Base-by-base conservation (phyloP, 208 protist genomes). In the Trypanosoma avium region DNA sequence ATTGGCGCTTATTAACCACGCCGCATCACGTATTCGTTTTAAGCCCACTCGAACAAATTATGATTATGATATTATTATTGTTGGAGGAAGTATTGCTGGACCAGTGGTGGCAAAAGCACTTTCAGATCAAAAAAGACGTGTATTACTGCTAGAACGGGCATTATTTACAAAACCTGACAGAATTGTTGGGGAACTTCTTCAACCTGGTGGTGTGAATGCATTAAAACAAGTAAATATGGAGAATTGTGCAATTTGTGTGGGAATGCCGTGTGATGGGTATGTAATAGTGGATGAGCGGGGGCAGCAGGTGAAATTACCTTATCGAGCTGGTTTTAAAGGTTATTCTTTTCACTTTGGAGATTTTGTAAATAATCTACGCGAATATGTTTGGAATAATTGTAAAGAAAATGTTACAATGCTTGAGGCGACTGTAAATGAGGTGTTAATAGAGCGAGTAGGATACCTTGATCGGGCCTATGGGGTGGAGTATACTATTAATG, bases 121-220 rank as follows among this genome's bases (percentile, higher is more conserved):
- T 22, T 92, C 87, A 2, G 77, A 78, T 49, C 78, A 96, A 65
- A 92, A 93, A 63, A 78, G 84, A 53, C 81, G 80, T 61, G 92
- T 98, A 17, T 59, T 97, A 15, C 53, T 97, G 43, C 61, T 98
- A 13, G 96, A 98, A 67, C 84, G 93, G 43, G 75, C 84, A 33
- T 73, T 97, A 24, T 95, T 92, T 71, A 88, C 70, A 19, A 86
- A 91, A 48, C 95, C 97, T 8, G 89, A 98, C 70, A 86, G 94
- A 60, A 98, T 98, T 61, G 85, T 98, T 26, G 97, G 97, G 36
- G 97, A 98, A 73, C 84, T 98, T 17, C 83, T 98, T 49, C 97
- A 98, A 77, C 97, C 97, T 9, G 95, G 94, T 50, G 97, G 97
- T 53, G 53, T 98, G 15, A 58, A 83, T 40, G 77, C 73, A 30